Base-by-base conservation (phyloP, 116 monocot species). In the Dioscorea cayenensis region DNA sequence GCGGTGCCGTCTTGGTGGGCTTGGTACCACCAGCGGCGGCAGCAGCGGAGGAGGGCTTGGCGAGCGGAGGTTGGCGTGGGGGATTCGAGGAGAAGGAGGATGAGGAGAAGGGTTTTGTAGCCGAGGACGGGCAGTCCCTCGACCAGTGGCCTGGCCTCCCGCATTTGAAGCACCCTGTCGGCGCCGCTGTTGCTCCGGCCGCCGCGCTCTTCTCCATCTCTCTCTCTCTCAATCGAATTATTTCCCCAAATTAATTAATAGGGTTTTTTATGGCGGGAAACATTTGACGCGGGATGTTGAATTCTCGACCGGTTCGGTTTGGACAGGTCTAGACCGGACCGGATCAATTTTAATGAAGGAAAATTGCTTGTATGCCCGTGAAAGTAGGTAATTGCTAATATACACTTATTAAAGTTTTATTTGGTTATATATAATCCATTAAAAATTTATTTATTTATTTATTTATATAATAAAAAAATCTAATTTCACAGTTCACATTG, bases 101-200 rank as follows among this genome's bases (percentile, higher is more conserved):
- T 1, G 89, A 78, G 14, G 43, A 6, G 12, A 43, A 43, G 7
- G 43, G 43, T 43, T 43, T 43, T 0, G 43, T 43, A 12, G 43
- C 43, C 3, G 43, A 43, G 6, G 87, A 92, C 10, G 86, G 87
- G 72, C 95, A 96, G 79, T 96, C 92, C 18, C 92, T 83, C 1
- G 95, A 96, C 92, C 95, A 96, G 82, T 96, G 95, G 0, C 95
- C 95, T 0, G 95, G 92, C n/a, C 90, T 65, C 20, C 95, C 95
- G 75, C 95, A 96, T 84, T 96, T 92, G 84, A 92, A 96, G 79
- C 95, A 96, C 9, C 95, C 92, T 28, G 95, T 96, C 66, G 95
- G 87, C 49, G 80, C 79, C 32, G 73, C 72, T 23, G 6, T 65
- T 16, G 17, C 4, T 32, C 32, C 27, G 18, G 51, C 79, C 22